A percentile compares a stretch with the other conserved stretches of the same genome.
phyloP scores from a whole-genome alignment of 2,329 filamentous ascomycete genomes.

The Diaporthe sp. region DNA sequence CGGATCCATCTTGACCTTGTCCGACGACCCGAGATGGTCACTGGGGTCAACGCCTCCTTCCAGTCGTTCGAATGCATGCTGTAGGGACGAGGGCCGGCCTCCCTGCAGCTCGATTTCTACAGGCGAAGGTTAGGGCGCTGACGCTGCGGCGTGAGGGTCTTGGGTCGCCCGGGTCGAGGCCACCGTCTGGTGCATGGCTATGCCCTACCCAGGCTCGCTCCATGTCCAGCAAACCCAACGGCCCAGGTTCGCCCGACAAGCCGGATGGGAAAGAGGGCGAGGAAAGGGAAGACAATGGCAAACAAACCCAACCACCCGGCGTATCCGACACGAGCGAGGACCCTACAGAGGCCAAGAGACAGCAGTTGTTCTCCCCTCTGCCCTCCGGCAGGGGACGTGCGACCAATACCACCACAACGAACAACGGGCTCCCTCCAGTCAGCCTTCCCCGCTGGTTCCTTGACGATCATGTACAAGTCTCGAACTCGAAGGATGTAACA shows the following conservation, averaged over 20 bases:
- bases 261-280: constrained; percentile 28
- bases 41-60: constrained; percentile 27
- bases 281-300: constrained; percentile 29
- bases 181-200: not conserved
- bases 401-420: not conserved
- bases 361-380: constrained; percentile 28
- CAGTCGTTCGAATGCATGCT: constrained; percentile 35
- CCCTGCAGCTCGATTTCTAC: constrained; percentile 35
- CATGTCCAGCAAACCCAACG: constrained; percentile 30
- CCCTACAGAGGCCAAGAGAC: constrained; percentile 24
- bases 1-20: constrained; percentile 11
- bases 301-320: constrained; percentile 28
- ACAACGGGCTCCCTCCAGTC: constrained; percentile 55
- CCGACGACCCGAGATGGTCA: constrained; percentile 33
- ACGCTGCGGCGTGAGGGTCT: not conserved
- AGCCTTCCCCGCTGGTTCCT: constrained; percentile 69
- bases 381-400: constrained; percentile 14
- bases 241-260: constrained; percentile 27
- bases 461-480: constrained; percentile 57
- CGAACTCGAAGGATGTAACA: constrained; percentile 42
- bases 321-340: constrained; percentile 28
- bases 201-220: constrained; percentile 1
- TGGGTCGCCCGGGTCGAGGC: not conserved
- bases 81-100: constrained; percentile 30
- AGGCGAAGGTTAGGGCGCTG: constrained; percentile 6